Evolutionary conservation across 257 asterid species (phyloP).

Genomic region (Ajuga chamaepitys): DNA sequence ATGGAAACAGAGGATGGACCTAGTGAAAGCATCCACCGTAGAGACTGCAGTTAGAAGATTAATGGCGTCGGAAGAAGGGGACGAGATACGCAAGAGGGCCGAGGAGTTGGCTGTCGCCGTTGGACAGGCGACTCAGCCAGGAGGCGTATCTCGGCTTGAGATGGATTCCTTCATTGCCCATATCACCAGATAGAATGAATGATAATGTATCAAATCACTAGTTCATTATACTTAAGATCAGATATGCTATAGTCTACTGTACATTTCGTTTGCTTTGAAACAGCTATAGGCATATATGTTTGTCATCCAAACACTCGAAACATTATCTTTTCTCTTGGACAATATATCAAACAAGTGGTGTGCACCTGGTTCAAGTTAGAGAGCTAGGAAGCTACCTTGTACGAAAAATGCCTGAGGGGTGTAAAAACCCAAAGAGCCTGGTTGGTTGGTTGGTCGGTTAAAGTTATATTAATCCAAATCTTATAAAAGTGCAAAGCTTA

Average conservation of each 20-base stretch:
- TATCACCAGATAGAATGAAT: constrained; percentile 14
- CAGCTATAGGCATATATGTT: background rate
- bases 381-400: too few relatives aligned
- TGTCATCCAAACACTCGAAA: background rate
- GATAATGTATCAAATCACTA: too few relatives aligned
- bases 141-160: constrained; percentile 20
- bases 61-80: constrained; percentile 25
- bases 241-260: too few relatives aligned
- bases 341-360: background rate
- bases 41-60: constrained; percentile 11
- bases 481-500: too few relatives aligned
- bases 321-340: background rate
- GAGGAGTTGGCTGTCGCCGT: constrained; percentile 13
- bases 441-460: too few relatives aligned
- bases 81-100: constrained; percentile 14
- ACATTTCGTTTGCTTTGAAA: background rate
- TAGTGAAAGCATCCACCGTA: background rate
- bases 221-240: too few relatives aligned
- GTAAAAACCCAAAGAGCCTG: too few relatives aligned
- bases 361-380: too few relatives aligned
- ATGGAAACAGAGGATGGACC: constrained; percentile 12
- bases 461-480: too few relatives aligned
- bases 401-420: too few relatives aligned
- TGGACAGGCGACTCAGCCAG: constrained; percentile 9
- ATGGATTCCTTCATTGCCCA: constrained; percentile 19